Conservation (phyloP, 2,329 filamentous ascomycete species). For the Exophiala sp. region DNA sequence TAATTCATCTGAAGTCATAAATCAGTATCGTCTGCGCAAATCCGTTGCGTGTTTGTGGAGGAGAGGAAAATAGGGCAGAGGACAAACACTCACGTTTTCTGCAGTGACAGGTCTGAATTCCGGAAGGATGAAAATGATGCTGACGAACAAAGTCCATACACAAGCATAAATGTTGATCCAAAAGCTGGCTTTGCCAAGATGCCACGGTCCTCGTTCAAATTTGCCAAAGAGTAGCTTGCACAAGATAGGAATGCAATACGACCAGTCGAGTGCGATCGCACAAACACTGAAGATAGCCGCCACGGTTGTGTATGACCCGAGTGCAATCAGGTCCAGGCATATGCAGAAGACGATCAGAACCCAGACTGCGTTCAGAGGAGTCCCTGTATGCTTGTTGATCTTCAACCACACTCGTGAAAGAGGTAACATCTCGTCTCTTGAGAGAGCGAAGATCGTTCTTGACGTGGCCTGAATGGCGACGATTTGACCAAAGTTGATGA, state of each 20-base stretch:
- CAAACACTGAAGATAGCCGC: conserved; percentile 45
- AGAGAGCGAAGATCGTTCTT: conserved; percentile 55
- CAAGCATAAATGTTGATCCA: conserved; percentile 49
- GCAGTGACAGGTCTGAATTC: conserved; percentile 47
- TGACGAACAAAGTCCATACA: conserved; percentile 54
- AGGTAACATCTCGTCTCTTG: conserved; percentile 52
- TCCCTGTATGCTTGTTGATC: conserved; percentile 48
- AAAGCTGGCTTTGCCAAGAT: conserved; percentile 44
- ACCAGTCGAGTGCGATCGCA: conserved; percentile 46
- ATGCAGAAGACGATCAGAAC: conserved; percentile 54
- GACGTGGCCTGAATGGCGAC: conserved; percentile 54
- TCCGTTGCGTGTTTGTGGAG: no score
- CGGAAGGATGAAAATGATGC: conserved; percentile 54
- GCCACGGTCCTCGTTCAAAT: conserved; percentile 53
- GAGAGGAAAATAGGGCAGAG: no score
- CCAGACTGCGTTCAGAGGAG: conserved; percentile 55
- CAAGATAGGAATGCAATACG: conserved; percentile 55
- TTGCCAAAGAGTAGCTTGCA: conserved; percentile 51
- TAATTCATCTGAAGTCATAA: no score
- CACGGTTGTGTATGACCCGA: conserved; percentile 52
- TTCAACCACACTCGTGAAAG: conserved; percentile 49
- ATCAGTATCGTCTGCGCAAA: no score
- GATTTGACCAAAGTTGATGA: conserved; percentile 59
- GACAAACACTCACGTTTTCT: conserved; percentile 44
- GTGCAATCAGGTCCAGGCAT: conserved; percentile 57